These are phyloP conservation scores for Agaricus subrufescens DNA, from an alignment of 768 basidiomycete species.

Conservation along the genomic window DNA sequence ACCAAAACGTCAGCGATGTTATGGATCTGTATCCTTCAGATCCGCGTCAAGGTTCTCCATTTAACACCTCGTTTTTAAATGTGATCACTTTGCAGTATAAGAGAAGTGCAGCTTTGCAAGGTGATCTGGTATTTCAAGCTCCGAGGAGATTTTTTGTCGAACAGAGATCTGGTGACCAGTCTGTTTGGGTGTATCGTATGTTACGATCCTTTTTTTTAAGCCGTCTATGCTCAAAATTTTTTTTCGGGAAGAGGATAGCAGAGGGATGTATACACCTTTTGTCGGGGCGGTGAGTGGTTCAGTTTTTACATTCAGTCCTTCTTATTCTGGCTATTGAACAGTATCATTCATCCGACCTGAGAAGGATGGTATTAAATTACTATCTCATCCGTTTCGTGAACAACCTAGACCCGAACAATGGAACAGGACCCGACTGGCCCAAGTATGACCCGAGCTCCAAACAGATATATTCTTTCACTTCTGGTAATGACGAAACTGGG, in stretches of 20 bases:
- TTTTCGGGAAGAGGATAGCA: constrained; percentile 31
- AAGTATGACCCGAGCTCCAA: constrained; percentile 21
- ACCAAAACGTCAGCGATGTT: constrained; percentile 14
- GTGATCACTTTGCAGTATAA: constrained; percentile 44
- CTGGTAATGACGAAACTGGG: constrained; percentile 6
- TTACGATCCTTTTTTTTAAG: neutral
- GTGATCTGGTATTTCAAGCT: constrained; percentile 47
- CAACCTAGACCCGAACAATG: constrained; percentile 38
- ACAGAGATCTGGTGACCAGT: constrained; percentile 31
- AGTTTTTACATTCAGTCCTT: neutral
- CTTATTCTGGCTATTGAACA: constrained; percentile 12
- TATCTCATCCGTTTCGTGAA: constrained; percentile 41
- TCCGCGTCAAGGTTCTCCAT: constrained; percentile 43
- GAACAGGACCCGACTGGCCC: constrained; percentile 21
- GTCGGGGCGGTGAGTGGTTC: constrained; percentile 36
- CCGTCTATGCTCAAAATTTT: neutral
- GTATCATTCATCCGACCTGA: constrained; percentile 38
- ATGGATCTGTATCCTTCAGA: constrained; percentile 32
- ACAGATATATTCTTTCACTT: constrained; percentile 20
- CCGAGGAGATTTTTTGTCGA: constrained; percentile 47
- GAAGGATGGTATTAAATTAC: constrained; percentile 34
- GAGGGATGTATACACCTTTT: constrained; percentile 31
- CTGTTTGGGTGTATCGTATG: constrained; percentile 40
- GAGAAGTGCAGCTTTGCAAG: constrained; percentile 44
- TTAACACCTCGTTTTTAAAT: constrained; percentile 37